These are phyloP conservation scores for Flaveria ramosissima DNA, from an alignment of 129 eudicot species.

Conservation along the genomic window DNA sequence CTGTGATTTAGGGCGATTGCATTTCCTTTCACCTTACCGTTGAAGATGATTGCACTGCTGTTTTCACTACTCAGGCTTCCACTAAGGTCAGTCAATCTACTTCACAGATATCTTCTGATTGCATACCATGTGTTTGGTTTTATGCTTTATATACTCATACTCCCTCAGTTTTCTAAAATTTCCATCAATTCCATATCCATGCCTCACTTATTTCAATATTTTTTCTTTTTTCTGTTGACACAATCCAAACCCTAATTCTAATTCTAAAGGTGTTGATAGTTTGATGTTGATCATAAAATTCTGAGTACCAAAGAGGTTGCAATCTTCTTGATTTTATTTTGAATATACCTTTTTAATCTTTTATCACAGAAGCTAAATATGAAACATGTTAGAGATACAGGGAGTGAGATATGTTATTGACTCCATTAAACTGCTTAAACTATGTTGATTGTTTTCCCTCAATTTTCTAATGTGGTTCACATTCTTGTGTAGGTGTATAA, in stretches of 20 bases:
- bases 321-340: not conserved
- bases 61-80: conserved; percentile 95
- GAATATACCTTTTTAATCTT: not conserved
- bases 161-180: too few relatives aligned
- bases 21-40: conserved; percentile 56
- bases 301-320: not conserved
- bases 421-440: not conserved
- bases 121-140: conserved; percentile 26
- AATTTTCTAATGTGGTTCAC: conserved; percentile 13
- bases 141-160: not conserved
- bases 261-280: too few relatives aligned
- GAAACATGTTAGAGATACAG: not conserved
- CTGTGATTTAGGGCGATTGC: conserved; percentile 65
- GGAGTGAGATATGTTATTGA: conserved; percentile 10
- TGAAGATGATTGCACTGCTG: conserved; percentile 87
- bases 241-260: not conserved
- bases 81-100: conserved; percentile 58
- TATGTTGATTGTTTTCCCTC: conserved; percentile 17
- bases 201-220: too few relatives aligned
- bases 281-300: not conserved
- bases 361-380: not conserved
- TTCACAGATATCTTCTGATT: not conserved
- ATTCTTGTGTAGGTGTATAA: conserved; percentile 66
- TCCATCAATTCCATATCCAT: too few relatives aligned
- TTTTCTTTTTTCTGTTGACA: not conserved